Evolutionary conservation across 2,329 filamentous ascomycete species (phyloP), one percentile per base, ranked within the genome.

Genomic region (Monosporascus sp.): DNA sequence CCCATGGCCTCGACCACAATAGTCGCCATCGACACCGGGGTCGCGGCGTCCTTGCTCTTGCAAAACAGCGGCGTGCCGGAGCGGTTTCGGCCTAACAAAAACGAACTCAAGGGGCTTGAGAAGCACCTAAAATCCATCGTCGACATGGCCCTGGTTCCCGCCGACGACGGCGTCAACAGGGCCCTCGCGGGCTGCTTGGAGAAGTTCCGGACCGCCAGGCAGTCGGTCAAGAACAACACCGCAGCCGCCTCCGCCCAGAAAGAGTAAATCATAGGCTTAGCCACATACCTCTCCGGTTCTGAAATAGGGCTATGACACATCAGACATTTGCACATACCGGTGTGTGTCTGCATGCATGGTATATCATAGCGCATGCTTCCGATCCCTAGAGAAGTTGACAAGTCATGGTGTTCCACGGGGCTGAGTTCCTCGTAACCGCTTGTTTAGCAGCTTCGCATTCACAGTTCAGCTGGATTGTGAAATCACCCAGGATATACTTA

Each of bases 61-160:
- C 77, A 81, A 64, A 81, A 81, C 61, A 80, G 76, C 54, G 79
- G 79, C 1, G 61, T 82, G 19, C 78, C 79, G 2, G 76, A 80
- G 55, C 68, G 78, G 7, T 80, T 80, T 57, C 71, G 77, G 27
- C 73, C 73, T 49, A 72, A 81, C 60, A 73, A 73, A 58, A 70
- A 73, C 27, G 76, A 81, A 60, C 81, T 80, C 59, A 69, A 71
- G 50, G 70, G 73, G 40, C 68, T 81, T 27, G 77, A 81, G 58
- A 76, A 80, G 54, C 70, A 75, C 58, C 70, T 82, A 60, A 77
- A 76, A 61, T 71, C 76, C 55, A 65, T 81, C 5, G 70, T 81
- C 38, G 74, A 80, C 56, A 76, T 74, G 2, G 69, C 73, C 37
- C 71, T 81, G 24, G 72, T 77, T 20, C 73, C 72, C 3, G 69